Percentiles rank a stretch among this genome's conserved stretches.
phyloP scores from a whole-genome alignment of 176 grass and related monocot species.

The Chrysopogon serrulatus region DNA sequence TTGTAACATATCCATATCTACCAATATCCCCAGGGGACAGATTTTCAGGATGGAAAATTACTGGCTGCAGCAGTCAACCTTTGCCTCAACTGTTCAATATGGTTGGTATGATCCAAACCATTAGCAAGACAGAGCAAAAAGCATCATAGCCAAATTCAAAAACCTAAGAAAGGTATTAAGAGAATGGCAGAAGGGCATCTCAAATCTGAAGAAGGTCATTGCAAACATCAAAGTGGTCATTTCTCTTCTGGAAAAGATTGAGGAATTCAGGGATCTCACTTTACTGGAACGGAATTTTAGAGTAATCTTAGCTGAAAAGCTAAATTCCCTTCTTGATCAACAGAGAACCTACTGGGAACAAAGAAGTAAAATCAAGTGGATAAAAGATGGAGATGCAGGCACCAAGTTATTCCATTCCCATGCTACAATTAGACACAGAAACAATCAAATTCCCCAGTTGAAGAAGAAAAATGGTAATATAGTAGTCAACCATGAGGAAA shows the following conservation, averaged over 20 bases:
- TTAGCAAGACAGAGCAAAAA: neutral
- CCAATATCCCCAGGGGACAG: neutral
- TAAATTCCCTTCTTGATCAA: fast-evolving
- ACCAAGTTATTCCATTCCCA: neutral
- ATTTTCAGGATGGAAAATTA: neutral
- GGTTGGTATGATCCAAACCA: neutral
- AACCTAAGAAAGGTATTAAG: neutral
- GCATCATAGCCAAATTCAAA: neutral
- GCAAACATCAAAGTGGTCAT: neutral
- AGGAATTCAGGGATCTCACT: neutral
- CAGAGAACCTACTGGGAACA: neutral
- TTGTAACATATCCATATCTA: neutral
- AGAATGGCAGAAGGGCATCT: fast-evolving
- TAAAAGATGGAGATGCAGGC: neutral
- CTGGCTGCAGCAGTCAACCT: neutral
- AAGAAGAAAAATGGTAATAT: no score
- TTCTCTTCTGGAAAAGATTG: neutral
- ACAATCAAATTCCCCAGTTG: fast-evolving
- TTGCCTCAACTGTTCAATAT: neutral
- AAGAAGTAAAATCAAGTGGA: neutral
- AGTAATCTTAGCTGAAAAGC: fast-evolving
- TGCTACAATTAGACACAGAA: neutral
- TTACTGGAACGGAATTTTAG: neutral
- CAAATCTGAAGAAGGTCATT: neutral
- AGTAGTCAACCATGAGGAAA: neutral